Evolutionary conservation across 2,329 filamentous ascomycete species (phyloP), one percentile per base, ranked within the genome.

Genomic region (Dactylella cylindrospora): DNA sequence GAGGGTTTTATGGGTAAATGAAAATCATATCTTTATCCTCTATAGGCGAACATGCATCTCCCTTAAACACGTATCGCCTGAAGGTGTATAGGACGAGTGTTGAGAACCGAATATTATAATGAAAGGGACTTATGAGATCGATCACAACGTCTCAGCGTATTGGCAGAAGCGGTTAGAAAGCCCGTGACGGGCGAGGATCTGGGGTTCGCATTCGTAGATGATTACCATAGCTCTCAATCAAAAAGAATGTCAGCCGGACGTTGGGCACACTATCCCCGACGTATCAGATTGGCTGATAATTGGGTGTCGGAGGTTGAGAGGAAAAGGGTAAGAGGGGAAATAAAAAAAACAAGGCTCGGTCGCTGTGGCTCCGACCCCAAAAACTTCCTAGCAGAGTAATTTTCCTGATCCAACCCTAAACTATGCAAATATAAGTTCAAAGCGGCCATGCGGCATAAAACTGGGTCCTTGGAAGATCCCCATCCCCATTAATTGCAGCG

Each of bases 1-100:
- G 52, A 44, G 52, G 49, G 52, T 57, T 57, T 57, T 57, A 57
- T 50, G 52, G 52, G 50, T 57, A 57, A 57, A 57, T 57, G 52
- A 50, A 57, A 44, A 57, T 57, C 52, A 57, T 50, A 57, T 22
- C 44, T n/a, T n/a, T n/a, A n/a, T n/a, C n/a, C n/a, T n/a, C n/a
- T n/a, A n/a, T n/a, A n/a, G n/a, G n/a, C n/a, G n/a, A 43, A 29
- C 36, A 36, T 35, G 43, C 35, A 44, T 38, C 32, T 35, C 32
- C 26, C 44, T n/a, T 38, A 50, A 57, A 50, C 52, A 49, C 44
- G 43, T 50, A 43, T 55, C 52, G 44, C 36, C 31, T 38, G 19
- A 57, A 36, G 44, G 51, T 43, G 52, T 50, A 49, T 49, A 57
- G 52, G 43, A 32, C 52, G 44, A 47, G 44, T 26, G 28, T 38